Evolutionary conservation across 2,329 filamentous ascomycete species (phyloP), one percentile per base, ranked within the genome.

Genomic region (Westerdykella ornata): DNA sequence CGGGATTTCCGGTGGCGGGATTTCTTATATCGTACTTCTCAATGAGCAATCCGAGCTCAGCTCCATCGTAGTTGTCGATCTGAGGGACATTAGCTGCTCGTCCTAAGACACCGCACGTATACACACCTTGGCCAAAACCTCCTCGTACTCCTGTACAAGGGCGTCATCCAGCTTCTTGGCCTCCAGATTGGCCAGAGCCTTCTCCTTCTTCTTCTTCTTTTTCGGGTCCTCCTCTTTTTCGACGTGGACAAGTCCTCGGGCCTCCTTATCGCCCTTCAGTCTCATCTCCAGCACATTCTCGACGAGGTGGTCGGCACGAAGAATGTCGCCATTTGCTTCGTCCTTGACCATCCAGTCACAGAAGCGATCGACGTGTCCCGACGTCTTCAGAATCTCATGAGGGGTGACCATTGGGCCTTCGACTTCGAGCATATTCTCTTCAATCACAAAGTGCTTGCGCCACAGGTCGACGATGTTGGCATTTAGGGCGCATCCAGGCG

Each of bases 331-430:
- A 59, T 84, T 95, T 77, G 94, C 94, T 49, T 90, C 88, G 68
- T 98, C 92, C 70, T 94, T 95, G 81, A 87, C 95, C 89, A 97
- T 96, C 87, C 86, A 97, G 68, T 97, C 90, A 68, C 88, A 85
- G 62, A 97, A 97, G 70, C 94, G 94, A 68, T 96, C 90, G 52
- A 97, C 92, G 71, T 98, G 92, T 50, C 92, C 92, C 66, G 68
- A 71, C 3, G 90, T 95, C 77, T 97, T 94, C 62, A 98, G 79
- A 29, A 98, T 87, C 36, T 92, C 85, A 59, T 92, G 81, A 26
- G 92, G 92, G 31, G 92, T 98, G 62, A 98, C 70, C 70, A 90
- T 92, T 30, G 86, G 92, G 72, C 88, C 94, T 72, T 95, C 89
- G 51, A 95, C 81, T 72, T 94, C 88, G 53, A 94, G 80, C 88